Evolutionary conservation across 768 basidiomycete species (phyloP), one percentile per base, ranked within the genome.

Genomic region (Fistulinella prunicolor): DNA sequence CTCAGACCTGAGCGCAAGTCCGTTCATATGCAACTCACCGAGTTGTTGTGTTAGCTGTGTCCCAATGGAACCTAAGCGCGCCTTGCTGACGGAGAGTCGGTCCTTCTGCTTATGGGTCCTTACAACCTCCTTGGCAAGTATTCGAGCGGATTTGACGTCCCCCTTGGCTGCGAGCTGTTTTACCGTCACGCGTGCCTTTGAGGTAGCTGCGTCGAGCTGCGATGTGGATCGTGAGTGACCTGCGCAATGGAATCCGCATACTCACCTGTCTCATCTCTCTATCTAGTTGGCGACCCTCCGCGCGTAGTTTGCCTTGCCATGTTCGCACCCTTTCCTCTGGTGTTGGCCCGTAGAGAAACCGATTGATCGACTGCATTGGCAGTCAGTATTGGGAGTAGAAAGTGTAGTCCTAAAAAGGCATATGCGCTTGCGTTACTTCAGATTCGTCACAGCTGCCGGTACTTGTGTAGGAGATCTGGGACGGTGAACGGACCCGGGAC

Each of bases 31-130:
- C 38, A 39, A 72, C 86, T 56, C 58, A 98, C 96, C 89, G 50
- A 96, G 75, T 65, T 99, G 96, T 63, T 98, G 91, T 32, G 80
- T 76, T 55, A 99, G 72, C 66, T 98, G 95, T 61, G 80, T 85
- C 44, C 85, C 81, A 54, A 99, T 94, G 28, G 92, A 94, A 38
- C 89, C 89, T 44, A 99, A 70, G 53, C 89, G 77, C 20, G 96
- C 96, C 70, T 99, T 98, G 74, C 85, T 87, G 51, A 92, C 89
- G 44, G 89, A 86, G 49, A 99, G 69, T 38, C 92, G 76, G 65
- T 95, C 89, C 67, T 93, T 91, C 77, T 97, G 95, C 68, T 92
- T 95, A 62, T 89, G 82, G 63, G 88, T 94, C 58, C 94, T 74
- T 6, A 98, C 93, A n/a, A 99, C 84, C 67, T 98, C 96, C 55